phyloP scores from a whole-genome alignment of 2,329 filamentous ascomycete species.

The Colletotrichum echinochloae region DNA sequence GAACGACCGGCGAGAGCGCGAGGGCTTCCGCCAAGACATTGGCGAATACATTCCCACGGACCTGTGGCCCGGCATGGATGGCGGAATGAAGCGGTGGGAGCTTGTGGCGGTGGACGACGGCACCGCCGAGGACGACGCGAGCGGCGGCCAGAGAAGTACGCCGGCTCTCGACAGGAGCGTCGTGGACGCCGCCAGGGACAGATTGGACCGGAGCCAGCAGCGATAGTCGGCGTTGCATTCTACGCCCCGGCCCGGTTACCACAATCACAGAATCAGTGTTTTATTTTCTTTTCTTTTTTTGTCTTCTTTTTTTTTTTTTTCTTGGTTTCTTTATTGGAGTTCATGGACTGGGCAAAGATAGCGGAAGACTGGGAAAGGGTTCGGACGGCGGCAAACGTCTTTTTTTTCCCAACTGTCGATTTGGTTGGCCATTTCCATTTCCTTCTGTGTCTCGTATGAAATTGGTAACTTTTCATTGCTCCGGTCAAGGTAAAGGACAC shows the following conservation, averaged over 20 bases:
- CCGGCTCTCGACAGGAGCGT: constrained; percentile 47
- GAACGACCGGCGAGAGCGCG: constrained; percentile 77
- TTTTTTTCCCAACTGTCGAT: background rate
- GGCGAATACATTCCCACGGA: constrained; percentile 90
- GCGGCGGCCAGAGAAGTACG: constrained; percentile 41
- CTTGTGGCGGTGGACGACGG: constrained; percentile 56
- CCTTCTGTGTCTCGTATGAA: constrained; percentile 6
- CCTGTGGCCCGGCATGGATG: constrained; percentile 83
- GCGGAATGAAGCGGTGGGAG: constrained; percentile 65
- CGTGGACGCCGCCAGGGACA: constrained; percentile 45
- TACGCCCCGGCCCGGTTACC: background rate
- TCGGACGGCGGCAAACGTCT: constrained; percentile 3
- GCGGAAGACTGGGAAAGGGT: background rate
- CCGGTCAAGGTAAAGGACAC: background rate
- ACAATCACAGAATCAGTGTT: background rate
- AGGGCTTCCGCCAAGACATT: constrained; percentile 83
- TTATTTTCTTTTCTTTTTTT: background rate
- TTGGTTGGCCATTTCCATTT: background rate
- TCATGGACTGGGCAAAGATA: background rate
- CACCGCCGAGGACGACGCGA: constrained; percentile 37
- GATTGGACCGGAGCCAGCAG: constrained; percentile 42
- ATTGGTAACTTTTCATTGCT: background rate
- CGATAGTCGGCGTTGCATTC: constrained; percentile 9
- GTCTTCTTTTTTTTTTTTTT: background rate
- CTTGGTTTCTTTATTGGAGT: background rate